phyloP scores from a whole-genome alignment of 2,329 filamentous ascomycete species.

The Ceratocystis colombiana region DNA sequence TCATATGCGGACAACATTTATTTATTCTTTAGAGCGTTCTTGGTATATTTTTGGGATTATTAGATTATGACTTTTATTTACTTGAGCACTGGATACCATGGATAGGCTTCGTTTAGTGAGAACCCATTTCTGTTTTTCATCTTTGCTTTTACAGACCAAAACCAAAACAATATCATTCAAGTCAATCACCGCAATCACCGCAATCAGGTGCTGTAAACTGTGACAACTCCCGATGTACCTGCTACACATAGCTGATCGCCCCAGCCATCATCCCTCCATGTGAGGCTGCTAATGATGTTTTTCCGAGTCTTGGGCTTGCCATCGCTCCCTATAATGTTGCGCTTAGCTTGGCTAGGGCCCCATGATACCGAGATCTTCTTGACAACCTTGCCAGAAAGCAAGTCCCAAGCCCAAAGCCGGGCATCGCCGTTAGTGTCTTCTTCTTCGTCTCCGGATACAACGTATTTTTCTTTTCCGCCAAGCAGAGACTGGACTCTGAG shows the following conservation, averaged over 20 bases:
- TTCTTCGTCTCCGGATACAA: constrained; percentile 71
- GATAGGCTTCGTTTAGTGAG: background rate
- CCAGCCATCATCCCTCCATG: constrained; percentile 53
- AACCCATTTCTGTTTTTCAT: background rate
- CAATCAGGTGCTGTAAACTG: constrained; percentile 44
- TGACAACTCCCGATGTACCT: constrained; percentile 55
- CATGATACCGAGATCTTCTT: constrained; percentile 52
- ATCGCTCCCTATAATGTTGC: constrained; percentile 47
- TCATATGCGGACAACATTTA: background rate
- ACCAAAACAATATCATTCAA: background rate
- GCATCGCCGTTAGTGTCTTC: constrained; percentile 35
- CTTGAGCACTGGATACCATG: background rate
- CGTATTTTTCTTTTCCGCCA: constrained; percentile 64
- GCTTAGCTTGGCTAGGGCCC: constrained; percentile 44
- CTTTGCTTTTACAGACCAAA: too few relatives aligned
- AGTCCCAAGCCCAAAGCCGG: constrained; percentile 70
- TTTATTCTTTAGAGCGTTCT: constrained; percentile 4
- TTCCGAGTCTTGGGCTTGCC: constrained; percentile 49
- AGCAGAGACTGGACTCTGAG: constrained; percentile 67
- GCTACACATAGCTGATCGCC: constrained; percentile 56
- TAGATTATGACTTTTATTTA: background rate
- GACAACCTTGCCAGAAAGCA: constrained; percentile 59
- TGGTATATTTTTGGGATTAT: background rate
- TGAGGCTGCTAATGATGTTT: constrained; percentile 52
- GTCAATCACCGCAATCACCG: background rate